A percentile compares a stretch with the other conserved stretches of the same genome.
Evolutionary conservation across 2,329 filamentous ascomycete species (phyloP).

Genomic region (Clonostachys rosea): DNA sequence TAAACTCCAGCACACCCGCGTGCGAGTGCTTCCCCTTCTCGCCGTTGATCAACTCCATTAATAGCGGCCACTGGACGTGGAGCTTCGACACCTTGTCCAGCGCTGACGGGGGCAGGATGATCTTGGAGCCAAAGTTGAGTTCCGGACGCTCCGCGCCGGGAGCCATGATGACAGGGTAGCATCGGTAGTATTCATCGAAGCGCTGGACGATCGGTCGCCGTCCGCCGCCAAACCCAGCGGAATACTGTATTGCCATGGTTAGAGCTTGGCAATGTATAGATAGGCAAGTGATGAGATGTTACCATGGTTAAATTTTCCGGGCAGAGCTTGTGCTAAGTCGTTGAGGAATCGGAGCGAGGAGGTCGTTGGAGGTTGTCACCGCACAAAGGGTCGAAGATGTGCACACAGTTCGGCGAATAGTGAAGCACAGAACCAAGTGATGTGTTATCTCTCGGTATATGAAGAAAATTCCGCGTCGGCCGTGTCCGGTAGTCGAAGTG

Average conservation of each 20-base stretch:
- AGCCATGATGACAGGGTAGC: slow-evolving; percentile 93
- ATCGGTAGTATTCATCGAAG: slow-evolving; percentile 98
- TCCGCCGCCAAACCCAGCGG: slow-evolving; percentile 22
- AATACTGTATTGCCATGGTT: neutral
- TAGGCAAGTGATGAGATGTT: neutral
- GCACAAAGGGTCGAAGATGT: too few species aligned
- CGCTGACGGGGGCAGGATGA: slow-evolving; percentile 92
- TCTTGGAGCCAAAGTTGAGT: slow-evolving; percentile 95
- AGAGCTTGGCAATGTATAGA: neutral
- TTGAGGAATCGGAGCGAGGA: neutral
- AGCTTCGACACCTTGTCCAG: slow-evolving; percentile 94
- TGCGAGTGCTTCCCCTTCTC: slow-evolving; percentile 77
- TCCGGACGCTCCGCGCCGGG: slow-evolving; percentile 83
- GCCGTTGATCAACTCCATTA: slow-evolving; percentile 94
- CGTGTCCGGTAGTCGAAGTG: too few species aligned
- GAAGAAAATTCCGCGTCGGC: too few species aligned
- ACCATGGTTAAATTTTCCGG: neutral
- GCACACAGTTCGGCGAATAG: too few species aligned
- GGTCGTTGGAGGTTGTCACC: too few species aligned
- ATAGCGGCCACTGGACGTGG: slow-evolving; percentile 94
- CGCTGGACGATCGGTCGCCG: slow-evolving; percentile 58
- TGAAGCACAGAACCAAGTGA: too few species aligned
- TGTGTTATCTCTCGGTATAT: too few species aligned
- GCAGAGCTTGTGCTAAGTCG: neutral
- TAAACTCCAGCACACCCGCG: slow-evolving; percentile 93